Conservation (phyloP, 2,329 filamentous ascomycete genomes). For the Trichoderma sp. region DNA sequence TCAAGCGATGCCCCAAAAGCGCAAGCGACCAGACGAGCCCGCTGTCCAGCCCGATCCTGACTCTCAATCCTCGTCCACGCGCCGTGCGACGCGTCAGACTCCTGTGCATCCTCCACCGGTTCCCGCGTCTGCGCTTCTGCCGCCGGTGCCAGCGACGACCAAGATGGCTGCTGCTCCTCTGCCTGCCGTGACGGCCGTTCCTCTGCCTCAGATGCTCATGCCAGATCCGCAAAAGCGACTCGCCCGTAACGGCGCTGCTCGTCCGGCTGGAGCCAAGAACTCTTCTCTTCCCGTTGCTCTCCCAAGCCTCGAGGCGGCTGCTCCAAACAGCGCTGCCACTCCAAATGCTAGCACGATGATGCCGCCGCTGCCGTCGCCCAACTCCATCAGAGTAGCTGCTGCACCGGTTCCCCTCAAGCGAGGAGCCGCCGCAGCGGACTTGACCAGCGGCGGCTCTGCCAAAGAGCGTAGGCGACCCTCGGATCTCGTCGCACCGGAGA, state of each 20-base stretch:
- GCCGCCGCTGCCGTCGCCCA: constrained; percentile 19
- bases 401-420: constrained; percentile 3
- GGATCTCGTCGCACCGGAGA: constrained; percentile 47
- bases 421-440: constrained; percentile 28
- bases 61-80: constrained; percentile 35
- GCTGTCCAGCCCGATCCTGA: constrained; percentile 32
- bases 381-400: constrained; percentile 21
- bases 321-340: not conserved
- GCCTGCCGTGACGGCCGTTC: constrained; percentile 26
- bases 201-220: constrained; percentile 25
- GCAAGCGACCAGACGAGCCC: constrained; percentile 42
- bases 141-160: constrained; percentile 11
- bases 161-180: constrained; percentile 19
- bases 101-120: constrained; percentile 39
- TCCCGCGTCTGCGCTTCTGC: constrained; percentile 31
- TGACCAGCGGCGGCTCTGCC: constrained; percentile 31
- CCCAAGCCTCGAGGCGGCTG: not conserved
- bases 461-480: constrained; percentile 40
- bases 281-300: not conserved
- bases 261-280: not conserved
- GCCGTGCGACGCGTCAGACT: constrained; percentile 48
- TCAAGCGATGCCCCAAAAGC: constrained; percentile 44
- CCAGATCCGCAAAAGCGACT: constrained; percentile 23
- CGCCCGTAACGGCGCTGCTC: constrained; percentile 10
- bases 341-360: not conserved